phyloP scores from a whole-genome alignment of 2,329 filamentous ascomycete genomes.

The Botrytis paeoniae region DNA sequence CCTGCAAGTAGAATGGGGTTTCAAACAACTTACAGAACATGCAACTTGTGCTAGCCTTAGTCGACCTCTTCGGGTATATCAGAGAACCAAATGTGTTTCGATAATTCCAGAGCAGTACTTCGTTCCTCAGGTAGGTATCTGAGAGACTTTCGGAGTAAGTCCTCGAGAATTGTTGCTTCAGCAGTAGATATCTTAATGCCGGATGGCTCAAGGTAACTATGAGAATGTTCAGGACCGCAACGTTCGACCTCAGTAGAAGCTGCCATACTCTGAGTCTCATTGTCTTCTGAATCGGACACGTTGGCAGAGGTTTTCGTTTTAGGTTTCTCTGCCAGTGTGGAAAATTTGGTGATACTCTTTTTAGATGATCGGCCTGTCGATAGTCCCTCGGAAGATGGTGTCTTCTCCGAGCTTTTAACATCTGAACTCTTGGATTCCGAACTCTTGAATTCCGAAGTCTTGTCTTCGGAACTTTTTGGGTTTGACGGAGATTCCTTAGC shows the following conservation, averaged over 20 bases:
- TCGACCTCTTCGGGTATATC: background rate
- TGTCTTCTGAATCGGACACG: background rate
- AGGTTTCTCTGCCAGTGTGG: background rate
- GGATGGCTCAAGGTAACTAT: constrained; percentile 23
- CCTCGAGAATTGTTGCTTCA: constrained; percentile 22
- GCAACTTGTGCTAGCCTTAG: no score
- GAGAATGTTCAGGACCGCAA: background rate
- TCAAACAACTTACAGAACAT: background rate
- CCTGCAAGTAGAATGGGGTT: background rate
- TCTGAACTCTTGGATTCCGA: background rate
- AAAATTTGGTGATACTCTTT: background rate
- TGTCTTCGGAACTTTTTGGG: background rate
- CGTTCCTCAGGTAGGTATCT: constrained; percentile 25
- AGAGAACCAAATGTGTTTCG: constrained; percentile 25
- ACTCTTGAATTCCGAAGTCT: background rate
- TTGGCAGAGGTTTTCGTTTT: background rate
- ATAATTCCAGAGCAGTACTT: constrained; percentile 14
- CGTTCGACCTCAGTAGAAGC: background rate
- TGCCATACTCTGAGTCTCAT: background rate
- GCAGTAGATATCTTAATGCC: constrained; percentile 21
- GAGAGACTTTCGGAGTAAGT: constrained; percentile 22
- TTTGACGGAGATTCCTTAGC: constrained; percentile 5
- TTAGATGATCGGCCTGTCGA: constrained; percentile 4
- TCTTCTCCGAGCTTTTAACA: constrained; percentile 21
- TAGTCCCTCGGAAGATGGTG: constrained; percentile 26